These are phyloP conservation scores for Tilletiopsis washingtonensis DNA, from an alignment of 1,284 basidiomycete genomes.

Conservation along the genomic window DNA sequence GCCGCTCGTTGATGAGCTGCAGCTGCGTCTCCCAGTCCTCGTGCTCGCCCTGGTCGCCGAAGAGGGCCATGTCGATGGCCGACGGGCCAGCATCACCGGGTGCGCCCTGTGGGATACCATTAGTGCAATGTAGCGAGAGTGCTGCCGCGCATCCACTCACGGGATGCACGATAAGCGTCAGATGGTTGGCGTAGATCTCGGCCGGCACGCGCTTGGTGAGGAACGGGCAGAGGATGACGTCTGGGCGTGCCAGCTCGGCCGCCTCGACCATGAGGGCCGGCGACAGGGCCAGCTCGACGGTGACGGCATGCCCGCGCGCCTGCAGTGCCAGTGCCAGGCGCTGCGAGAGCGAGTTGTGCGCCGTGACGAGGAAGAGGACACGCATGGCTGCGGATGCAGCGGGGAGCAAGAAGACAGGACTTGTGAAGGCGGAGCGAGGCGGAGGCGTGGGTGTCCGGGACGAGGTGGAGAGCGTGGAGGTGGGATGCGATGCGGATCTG, in stretches of 20 bases:
- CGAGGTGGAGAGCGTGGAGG: background rate
- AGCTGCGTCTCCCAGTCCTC: conserved; percentile 43
- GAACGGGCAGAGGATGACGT: conserved; percentile 51
- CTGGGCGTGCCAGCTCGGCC: conserved; percentile 45
- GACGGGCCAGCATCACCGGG: conserved; percentile 52
- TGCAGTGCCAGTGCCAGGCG: conserved; percentile 44
- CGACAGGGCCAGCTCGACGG: conserved; percentile 49
- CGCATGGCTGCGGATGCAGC: conserved; percentile 13
- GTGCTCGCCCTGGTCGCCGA: conserved; percentile 49
- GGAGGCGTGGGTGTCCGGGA: background rate
- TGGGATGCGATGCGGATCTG: background rate
- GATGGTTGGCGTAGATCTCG: conserved; percentile 47
- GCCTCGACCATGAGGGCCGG: conserved; percentile 49
- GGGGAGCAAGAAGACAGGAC: background rate
- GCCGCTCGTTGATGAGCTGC: conserved; percentile 30
- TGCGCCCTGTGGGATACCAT: conserved; percentile 42
- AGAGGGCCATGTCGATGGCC: conserved; percentile 51
- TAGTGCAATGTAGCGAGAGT: background rate
- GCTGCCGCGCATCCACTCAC: background rate
- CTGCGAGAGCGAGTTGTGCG: conserved; percentile 51
- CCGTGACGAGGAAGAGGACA: conserved; percentile 50
- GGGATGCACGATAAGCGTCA: conserved; percentile 52
- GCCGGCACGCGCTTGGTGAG: conserved; percentile 50
- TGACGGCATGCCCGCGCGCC: conserved; percentile 45
- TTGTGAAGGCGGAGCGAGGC: background rate